Evolutionary conservation across 1,139 yeast species (phyloP), one percentile per base, ranked within the genome.

Genomic region (Blastobotrys apis): DNA sequence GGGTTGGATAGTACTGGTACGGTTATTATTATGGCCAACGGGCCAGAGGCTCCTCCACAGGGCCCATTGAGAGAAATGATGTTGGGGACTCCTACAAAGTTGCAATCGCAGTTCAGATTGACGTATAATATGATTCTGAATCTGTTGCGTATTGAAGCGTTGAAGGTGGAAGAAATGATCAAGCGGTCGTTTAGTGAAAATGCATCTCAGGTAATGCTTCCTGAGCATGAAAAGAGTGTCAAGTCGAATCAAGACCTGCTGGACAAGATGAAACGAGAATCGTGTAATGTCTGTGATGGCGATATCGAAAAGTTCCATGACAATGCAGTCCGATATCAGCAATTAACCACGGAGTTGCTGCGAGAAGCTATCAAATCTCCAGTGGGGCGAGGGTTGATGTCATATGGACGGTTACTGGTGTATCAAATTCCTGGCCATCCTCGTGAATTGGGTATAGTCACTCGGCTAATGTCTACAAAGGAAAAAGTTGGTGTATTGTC

Each of bases 111-210:
- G 61, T 92, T 92, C 70, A 75, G 98, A 61, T 72, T 92, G 60
- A 92, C 98, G 0, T 92, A 92, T 64, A 90, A 85, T 57, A 94
- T 94, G 98, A 92, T 92, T 55, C 73, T 92, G 63, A 92, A 92
- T 58, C 70, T 92, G 53, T 70, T 94, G 53, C 77, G 98, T 61
- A 88, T 92, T 47, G 98, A 92, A 61, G 97, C 98, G 0, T 69
- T 92, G 49, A 77, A 84, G 57, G 97, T 94, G 13, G 98, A 92
- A 60, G 98, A 94, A 62, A 92, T 92, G 96, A 90, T 92, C 54
- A 90, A 90, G 60, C 85, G 94, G 54, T 87, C 97, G 0, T 92
- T 92, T 63, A 80, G 95, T 66, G 99, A 92, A 62, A 90, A 92
- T 59, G 75, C 90, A 0, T 75, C 92, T 1, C 97, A 92, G 59